Conservation (phyloP, 1,139 yeast genomes). For the Nadsonia starkeyi-henricii region DNA sequence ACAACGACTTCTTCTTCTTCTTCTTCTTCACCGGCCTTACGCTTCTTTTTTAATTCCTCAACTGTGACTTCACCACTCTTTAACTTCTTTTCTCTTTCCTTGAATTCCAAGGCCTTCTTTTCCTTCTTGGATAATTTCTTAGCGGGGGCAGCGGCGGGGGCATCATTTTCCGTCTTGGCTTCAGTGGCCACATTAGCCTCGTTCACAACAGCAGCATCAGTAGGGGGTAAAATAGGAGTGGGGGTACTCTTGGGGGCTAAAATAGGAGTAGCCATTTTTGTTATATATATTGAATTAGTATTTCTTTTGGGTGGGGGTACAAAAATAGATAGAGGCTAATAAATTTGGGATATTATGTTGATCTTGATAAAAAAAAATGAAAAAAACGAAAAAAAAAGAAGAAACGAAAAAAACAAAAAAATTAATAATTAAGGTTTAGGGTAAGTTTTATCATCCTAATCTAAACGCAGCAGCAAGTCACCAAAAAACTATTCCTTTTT, state of each 20-base stretch:
- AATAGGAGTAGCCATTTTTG: background rate
- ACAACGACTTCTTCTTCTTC: constrained; percentile 6
- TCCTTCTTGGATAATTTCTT: constrained; percentile 5
- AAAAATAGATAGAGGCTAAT: too few relatives aligned
- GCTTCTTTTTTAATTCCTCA: constrained; percentile 9
- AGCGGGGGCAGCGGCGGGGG: background rate
- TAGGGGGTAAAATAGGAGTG: background rate
- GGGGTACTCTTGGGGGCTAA: background rate
- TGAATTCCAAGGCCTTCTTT: constrained; percentile 6
- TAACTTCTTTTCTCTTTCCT: constrained; percentile 6
- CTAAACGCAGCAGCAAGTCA: too few relatives aligned
- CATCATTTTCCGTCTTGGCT: background rate
- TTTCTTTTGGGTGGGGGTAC: too few relatives aligned
- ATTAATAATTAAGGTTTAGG: too few relatives aligned
- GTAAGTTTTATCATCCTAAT: too few relatives aligned
- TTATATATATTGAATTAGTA: background rate
- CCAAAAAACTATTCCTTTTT: too few relatives aligned
- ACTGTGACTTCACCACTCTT: constrained; percentile 5
- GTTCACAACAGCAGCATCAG: background rate
- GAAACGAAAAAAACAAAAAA: too few relatives aligned
- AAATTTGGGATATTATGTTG: too few relatives aligned
- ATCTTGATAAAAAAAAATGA: too few relatives aligned
- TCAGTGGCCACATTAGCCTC: background rate
- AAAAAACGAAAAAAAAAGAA: too few relatives aligned
- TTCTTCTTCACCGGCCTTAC: constrained; percentile 8